These are phyloP conservation scores for Furcasterigmium sp. DNA, from an alignment of 2,329 filamentous ascomycete genomes.

Conservation along the genomic window DNA sequence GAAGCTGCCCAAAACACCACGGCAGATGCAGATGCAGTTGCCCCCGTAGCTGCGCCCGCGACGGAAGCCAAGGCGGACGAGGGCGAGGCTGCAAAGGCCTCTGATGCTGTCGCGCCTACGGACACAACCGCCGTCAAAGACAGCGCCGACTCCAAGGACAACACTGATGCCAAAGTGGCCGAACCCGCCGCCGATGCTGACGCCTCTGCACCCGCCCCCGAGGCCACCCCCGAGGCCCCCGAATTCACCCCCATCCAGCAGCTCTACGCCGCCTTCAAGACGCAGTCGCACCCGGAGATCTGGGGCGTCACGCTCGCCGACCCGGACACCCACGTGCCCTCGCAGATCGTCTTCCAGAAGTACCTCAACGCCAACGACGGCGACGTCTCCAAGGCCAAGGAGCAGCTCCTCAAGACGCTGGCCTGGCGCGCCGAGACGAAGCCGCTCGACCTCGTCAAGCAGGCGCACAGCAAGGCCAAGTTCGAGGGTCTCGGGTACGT, in stretches of 20 bases:
- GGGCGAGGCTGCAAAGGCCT: not conserved
- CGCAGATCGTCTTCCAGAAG: slow-evolving; percentile 83
- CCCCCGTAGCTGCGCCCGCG: not conserved
- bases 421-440: slow-evolving; percentile 77
- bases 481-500: slow-evolving; percentile 79
- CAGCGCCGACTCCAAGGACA: too few species aligned
- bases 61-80: not conserved
- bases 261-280: slow-evolving; percentile 49
- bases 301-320: slow-evolving; percentile 71
- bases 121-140: too few species aligned
- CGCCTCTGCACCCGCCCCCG: slow-evolving; percentile 6
- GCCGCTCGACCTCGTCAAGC: slow-evolving; percentile 59
- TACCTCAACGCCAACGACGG: slow-evolving; percentile 87
- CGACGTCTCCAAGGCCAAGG: slow-evolving; percentile 66
- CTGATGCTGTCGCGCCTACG: too few species aligned
- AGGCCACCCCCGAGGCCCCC: slow-evolving; percentile 2
- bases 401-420: slow-evolving; percentile 74
- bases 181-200: not conserved
- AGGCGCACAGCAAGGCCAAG: slow-evolving; percentile 61
- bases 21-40: not conserved
- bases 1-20: not conserved
- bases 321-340: slow-evolving; percentile 58
- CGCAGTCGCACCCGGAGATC: slow-evolving; percentile 67
- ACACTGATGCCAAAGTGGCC: not conserved
- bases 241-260: slow-evolving; percentile 47